phyloP scores from a whole-genome alignment of 148 eudicot species.

The Simmondsia chinensis region DNA sequence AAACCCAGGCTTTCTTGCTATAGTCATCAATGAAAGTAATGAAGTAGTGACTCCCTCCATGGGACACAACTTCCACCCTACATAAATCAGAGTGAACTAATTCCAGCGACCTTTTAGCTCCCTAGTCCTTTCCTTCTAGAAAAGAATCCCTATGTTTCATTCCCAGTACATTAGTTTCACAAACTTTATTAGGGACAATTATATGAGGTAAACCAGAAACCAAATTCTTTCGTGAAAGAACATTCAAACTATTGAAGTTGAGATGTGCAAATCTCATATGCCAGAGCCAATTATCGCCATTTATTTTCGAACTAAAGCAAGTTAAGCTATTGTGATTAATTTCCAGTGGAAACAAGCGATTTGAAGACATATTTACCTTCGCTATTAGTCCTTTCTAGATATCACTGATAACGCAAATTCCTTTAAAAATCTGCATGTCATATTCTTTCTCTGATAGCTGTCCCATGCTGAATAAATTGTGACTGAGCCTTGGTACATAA shows the following conservation, averaged over 20 bases:
- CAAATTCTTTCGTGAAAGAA: not conserved
- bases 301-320: not conserved
- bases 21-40: conserved; percentile 2
- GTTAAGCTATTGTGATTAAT: too few relatives aligned
- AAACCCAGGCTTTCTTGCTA: conserved; percentile 2
- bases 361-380: too few relatives aligned
- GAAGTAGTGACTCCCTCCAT: not conserved
- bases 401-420: too few relatives aligned
- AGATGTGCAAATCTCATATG: conserved; percentile 4
- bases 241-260: not conserved
- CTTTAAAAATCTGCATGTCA: too few relatives aligned
- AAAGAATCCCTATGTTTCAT: conserved; percentile 6
- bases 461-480: too few relatives aligned
- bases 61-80: not conserved
- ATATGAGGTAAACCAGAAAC: not conserved
- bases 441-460: too few relatives aligned
- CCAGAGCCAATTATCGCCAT: not conserved
- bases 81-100: not conserved
- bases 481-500: too few relatives aligned
- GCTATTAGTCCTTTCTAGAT: too few relatives aligned
- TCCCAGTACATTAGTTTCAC: not conserved
- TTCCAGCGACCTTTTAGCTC: not conserved
- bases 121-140: not conserved
- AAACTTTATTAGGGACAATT: not conserved
- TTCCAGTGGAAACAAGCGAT: too few relatives aligned